Percentiles rank a stretch among this genome's conserved stretches.
Evolutionary conservation across 176 grass and related monocot genomes (phyloP).

Genomic region (Oryza nivara): DNA sequence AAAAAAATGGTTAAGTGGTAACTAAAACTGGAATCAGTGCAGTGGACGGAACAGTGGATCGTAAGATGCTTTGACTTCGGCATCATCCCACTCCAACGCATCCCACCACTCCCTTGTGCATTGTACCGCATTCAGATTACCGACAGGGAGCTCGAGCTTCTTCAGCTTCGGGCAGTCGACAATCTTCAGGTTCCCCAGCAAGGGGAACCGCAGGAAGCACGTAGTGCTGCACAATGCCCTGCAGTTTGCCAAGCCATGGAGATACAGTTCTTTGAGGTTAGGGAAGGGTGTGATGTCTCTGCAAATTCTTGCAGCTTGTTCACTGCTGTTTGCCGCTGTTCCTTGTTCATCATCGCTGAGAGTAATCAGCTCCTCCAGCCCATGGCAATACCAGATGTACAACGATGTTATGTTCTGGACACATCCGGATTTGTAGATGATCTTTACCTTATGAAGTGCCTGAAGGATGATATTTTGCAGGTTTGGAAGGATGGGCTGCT

Average conservation of each 20-base stretch:
- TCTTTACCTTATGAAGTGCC: conserved; percentile 68
- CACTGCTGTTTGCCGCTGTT: neutral
- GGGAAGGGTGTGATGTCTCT: conserved; percentile 66
- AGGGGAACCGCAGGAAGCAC: conserved; percentile 56
- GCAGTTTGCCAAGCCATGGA: conserved; percentile 57
- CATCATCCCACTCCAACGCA: conserved; percentile 76
- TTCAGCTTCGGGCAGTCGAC: conserved; percentile 70
- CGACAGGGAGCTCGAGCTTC: conserved; percentile 53
- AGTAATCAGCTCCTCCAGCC: conserved; percentile 71
- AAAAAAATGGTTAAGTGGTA: too few species aligned
- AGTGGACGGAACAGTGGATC: conserved; percentile 44
- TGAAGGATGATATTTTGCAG: conserved; percentile 77
- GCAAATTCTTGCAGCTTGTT: conserved; percentile 16
- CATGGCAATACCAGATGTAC: conserved; percentile 72
- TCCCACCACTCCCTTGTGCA: conserved; percentile 71
- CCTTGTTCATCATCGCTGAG: conserved; percentile 40
- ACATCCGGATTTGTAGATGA: conserved; percentile 64
- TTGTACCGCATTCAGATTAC: conserved; percentile 51
- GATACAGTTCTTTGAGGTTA: conserved; percentile 67
- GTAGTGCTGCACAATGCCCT: conserved; percentile 56
- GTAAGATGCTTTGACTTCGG: conserved; percentile 63
- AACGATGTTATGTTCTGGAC: conserved; percentile 57
- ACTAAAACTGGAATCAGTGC: conserved; percentile 29
- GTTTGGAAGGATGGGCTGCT: conserved; percentile 55
- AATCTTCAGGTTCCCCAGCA: conserved; percentile 63